Conservation (phyloP, 805 yeast species). For the Starmerella asiatica region DNA sequence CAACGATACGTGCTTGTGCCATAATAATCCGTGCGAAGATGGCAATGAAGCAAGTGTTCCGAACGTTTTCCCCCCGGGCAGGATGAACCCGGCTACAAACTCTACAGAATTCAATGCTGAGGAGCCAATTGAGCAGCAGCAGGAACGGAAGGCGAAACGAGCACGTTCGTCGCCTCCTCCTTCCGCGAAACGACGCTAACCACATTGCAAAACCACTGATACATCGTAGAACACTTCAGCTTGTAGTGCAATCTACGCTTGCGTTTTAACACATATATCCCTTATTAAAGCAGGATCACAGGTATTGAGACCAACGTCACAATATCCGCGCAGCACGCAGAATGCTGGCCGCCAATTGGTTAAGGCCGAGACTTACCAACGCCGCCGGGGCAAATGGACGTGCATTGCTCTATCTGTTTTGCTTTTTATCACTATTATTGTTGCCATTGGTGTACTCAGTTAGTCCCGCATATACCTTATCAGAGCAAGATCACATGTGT, state of each 20-base stretch:
- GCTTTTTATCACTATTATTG: slow-evolving; percentile 44
- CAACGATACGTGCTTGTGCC: not conserved
- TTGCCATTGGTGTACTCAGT: slow-evolving; percentile 23
- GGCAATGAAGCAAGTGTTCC: slow-evolving; percentile 10
- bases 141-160: slow-evolving; percentile 10
- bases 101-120: slow-evolving; percentile 10
- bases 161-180: not conserved
- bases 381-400: slow-evolving; percentile 56
- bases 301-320: too few relatives aligned
- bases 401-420: slow-evolving; percentile 50
- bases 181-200: too few relatives aligned
- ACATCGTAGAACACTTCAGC: too few relatives aligned
- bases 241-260: too few relatives aligned
- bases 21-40: slow-evolving; percentile 11
- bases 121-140: slow-evolving; percentile 13
- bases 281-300: too few relatives aligned
- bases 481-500: too few relatives aligned
- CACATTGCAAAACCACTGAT: too few relatives aligned
- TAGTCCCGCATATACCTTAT: too few relatives aligned
- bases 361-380: slow-evolving; percentile 66
- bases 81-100: slow-evolving; percentile 10
- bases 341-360: slow-evolving; percentile 56
- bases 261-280: too few relatives aligned
- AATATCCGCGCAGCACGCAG: slow-evolving; percentile 52
- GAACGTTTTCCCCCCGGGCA: slow-evolving; percentile 15